Evolutionary conservation across 208 protist species (phyloP).

Genomic region (Acanthamoeba lugdunensis): DNA sequence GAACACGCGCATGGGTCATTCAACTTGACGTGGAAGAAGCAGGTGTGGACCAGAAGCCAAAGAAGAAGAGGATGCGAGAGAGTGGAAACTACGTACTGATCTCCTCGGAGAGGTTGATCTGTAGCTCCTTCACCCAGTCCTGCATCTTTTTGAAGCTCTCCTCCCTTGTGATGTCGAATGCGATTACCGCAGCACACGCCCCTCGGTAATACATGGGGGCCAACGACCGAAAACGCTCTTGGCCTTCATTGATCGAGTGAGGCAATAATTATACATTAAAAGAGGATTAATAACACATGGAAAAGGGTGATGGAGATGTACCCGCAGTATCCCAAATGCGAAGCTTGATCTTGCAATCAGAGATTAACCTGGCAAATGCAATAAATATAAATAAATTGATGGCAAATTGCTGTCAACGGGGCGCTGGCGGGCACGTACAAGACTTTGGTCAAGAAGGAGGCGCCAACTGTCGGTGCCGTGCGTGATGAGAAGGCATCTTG

Average conservation of each 20-base stretch:
- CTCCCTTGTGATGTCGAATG: conserved; percentile 91
- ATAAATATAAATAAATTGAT: neutral
- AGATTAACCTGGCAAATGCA: conserved; percentile 31
- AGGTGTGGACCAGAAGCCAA: neutral
- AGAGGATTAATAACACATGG: neutral
- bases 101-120: conserved; percentile 48
- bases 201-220: conserved; percentile 94
- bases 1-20: no score
- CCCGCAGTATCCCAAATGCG: conserved; percentile 44
- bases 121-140: conserved; percentile 56
- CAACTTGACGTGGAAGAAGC: neutral
- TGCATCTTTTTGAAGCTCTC: conserved; percentile 71
- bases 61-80: neutral
- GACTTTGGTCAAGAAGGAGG: conserved; percentile 63
- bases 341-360: conserved; percentile 62
- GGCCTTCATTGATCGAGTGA: neutral
- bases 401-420: neutral
- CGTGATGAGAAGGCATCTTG: conserved; percentile 72
- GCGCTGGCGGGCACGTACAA: neutral
- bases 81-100: neutral
- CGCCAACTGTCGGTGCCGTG: conserved; percentile 75
- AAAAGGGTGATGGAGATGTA: neutral
- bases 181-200: conserved; percentile 90
- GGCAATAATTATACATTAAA: neutral
- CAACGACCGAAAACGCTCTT: conserved; percentile 88